Percentiles rank a stretch among this genome's conserved stretches.
phyloP scores from a whole-genome alignment of 768 basidiomycete genomes.

The Melanogaster broomeanus region DNA sequence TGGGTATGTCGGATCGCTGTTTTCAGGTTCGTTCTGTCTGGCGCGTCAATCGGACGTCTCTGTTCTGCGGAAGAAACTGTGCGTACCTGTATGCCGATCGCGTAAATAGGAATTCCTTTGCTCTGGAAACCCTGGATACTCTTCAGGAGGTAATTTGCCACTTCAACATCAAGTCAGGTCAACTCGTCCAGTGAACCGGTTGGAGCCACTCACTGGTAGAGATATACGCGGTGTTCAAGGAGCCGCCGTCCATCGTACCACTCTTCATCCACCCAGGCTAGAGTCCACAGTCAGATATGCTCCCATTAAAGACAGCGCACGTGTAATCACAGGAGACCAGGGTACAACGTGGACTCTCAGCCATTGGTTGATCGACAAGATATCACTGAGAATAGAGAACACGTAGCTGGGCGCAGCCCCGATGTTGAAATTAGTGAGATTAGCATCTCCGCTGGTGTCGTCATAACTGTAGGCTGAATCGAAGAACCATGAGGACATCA shows the following conservation, averaged over 20 bases:
- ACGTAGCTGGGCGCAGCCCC: slow-evolving; percentile 59
- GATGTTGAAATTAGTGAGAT: slow-evolving; percentile 58
- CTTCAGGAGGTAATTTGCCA: slow-evolving; percentile 73
- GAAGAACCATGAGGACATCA: slow-evolving; percentile 2
- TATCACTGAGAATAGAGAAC: slow-evolving; percentile 65
- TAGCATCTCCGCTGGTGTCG: slow-evolving; percentile 60
- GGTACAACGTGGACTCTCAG: slow-evolving; percentile 61
- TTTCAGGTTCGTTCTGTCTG: slow-evolving; percentile 52
- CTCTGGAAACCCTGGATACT: slow-evolving; percentile 66
- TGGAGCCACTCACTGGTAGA: slow-evolving; percentile 44
- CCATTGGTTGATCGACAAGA: slow-evolving; percentile 53
- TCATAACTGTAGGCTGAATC: slow-evolving; percentile 62
- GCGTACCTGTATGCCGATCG: slow-evolving; percentile 55
- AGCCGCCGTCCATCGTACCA: slow-evolving; percentile 69
- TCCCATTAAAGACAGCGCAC: no score
- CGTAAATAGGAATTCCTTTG: slow-evolving; percentile 62
- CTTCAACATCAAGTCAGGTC: slow-evolving; percentile 35
- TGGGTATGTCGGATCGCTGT: slow-evolving; percentile 68
- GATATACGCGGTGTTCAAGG: slow-evolving; percentile 50
- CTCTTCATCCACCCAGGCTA: slow-evolving; percentile 84
- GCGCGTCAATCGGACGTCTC: not conserved
- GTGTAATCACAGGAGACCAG: slow-evolving; percentile 67
- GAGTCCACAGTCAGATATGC: not conserved
- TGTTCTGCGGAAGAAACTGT: not conserved
- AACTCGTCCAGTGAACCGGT: not conserved